phyloP scores from a whole-genome alignment of 1,284 basidiomycete species.

The Ceratobasidium theobromae region DNA sequence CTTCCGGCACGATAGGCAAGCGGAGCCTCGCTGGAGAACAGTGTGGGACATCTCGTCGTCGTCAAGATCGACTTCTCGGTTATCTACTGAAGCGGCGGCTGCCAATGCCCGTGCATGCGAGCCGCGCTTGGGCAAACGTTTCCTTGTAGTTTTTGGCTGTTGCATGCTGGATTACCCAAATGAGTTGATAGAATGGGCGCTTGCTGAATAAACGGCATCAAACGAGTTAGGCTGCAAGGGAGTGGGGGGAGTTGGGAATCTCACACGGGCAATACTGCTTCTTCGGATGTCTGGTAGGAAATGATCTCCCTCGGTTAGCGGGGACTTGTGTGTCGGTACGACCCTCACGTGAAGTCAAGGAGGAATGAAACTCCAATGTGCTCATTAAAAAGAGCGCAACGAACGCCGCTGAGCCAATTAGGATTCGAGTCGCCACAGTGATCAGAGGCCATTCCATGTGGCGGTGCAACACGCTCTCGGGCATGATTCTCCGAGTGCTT shows the following conservation, averaged over 20 bases:
- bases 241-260: neutral
- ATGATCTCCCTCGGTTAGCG: too few relatives aligned
- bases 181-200: conserved; percentile 12
- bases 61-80: conserved; percentile 6
- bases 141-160: conserved; percentile 29
- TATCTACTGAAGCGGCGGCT: conserved; percentile 11
- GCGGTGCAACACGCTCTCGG: neutral
- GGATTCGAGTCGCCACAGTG: neutral
- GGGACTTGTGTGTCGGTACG: too few relatives aligned
- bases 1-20: conserved; percentile 51
- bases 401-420: neutral
- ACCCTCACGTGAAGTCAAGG: neutral
- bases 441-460: neutral
- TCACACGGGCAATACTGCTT: conserved; percentile 16
- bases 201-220: conserved; percentile 26
- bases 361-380: neutral
- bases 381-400: neutral
- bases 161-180: conserved; percentile 13
- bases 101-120: conserved; percentile 25
- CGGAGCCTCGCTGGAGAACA: conserved; percentile 31
- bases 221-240: neutral
- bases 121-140: conserved; percentile 25
- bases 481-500: neutral
- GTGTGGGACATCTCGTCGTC: conserved; percentile 31
- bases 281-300: neutral